Percentiles rank a stretch among this genome's conserved stretches.
Evolutionary conservation across 768 basidiomycete species (phyloP).

Genomic region (Termitomyces sp.): DNA sequence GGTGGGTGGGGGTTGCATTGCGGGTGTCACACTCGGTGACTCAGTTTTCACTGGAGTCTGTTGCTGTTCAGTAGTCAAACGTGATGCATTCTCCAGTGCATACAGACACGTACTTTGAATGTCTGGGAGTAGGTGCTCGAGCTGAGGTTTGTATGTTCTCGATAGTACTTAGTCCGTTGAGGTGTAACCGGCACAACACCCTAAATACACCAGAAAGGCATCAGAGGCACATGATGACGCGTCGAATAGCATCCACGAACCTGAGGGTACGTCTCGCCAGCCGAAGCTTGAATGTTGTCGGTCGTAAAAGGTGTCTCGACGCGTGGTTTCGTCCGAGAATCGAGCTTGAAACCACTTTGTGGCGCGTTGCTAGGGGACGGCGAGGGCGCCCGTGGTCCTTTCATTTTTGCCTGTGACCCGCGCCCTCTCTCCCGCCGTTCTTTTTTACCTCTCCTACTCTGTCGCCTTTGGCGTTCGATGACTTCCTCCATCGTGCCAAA

Average conservation of each 20-base stretch:
- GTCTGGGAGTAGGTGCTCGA: constrained; percentile 17
- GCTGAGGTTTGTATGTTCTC: constrained; percentile 40
- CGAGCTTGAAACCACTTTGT: constrained; percentile 36
- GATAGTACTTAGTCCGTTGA: constrained; percentile 56
- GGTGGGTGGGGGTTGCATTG: constrained; percentile 14
- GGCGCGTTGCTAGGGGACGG: constrained; percentile 49
- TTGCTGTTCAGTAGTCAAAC: constrained; percentile 11
- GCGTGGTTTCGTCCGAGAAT: constrained; percentile 51
- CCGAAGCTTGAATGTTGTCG: constrained; percentile 23
- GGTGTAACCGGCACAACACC: constrained; percentile 44
- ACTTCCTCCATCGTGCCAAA: constrained; percentile 76
- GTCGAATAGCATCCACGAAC: constrained; percentile 33
- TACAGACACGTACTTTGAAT: constrained; percentile 21
- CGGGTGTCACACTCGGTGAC: constrained; percentile 38
- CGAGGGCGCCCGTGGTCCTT: constrained; percentile 35
- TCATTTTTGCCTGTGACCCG: constrained; percentile 26
- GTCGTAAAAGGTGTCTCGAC: constrained; percentile 37
- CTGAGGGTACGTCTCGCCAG: constrained; percentile 25
- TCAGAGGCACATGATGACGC: constrained; percentile 17
- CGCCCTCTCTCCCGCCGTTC: constrained; percentile 43
- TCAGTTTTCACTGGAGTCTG: constrained; percentile 32
- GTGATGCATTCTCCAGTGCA: constrained; percentile 2
- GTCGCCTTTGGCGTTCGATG: constrained; percentile 66
- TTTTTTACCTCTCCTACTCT: constrained; percentile 47
- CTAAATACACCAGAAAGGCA: constrained; percentile 4